Evolutionary conservation across 202 grass and related monocot species (phyloP), one percentile per base, ranked within the genome.

Genomic region (Panicum hallii): DNA sequence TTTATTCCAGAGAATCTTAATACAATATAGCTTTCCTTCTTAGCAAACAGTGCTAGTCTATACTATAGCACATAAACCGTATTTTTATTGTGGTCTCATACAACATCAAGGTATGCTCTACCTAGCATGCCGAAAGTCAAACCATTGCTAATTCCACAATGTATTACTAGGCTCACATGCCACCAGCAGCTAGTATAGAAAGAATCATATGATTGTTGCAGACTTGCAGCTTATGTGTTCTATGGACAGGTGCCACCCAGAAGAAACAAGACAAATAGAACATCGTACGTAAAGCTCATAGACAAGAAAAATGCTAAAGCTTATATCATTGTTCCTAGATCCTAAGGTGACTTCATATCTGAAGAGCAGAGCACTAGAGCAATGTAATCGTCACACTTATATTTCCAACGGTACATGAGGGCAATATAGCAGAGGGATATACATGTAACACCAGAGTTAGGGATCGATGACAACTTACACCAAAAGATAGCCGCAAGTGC

Each of bases 401-500:
- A 48, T 76, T 76, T 49, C 66, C 8, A 64, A 79, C 30, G 22
- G 38, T n/a, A 69, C 12, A 83, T 17, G 45, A 71, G 55, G n/a
- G 15, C 15, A 72, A 50, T 50, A 53, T 22, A 54, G 53, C 23
- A 77, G 42, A 52, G 30, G 63, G 20, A 52, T 78, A 7, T 72
- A 81, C 47, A 88, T 43, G 40, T 34, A 58, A 92, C 19, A 82
- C 41, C 6, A 85, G 43, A 81, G 16, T 20, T 83, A 43, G 56
- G 66, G 38, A 9, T 88, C 11, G 72, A 77, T 63, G 60, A 79
- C 63, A 12, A 94, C 93, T 87, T 95, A 99, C 96, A 99, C 91
- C 83, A 95, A 88, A 78, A 99, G 79, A 88, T 92, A 94, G 86
- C 92, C 79, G 9, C 91, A 92, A 36, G 85, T 86, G 75, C 90